These are phyloP conservation scores for Parachaetomium inaequale DNA, from an alignment of 495 filamentous ascomycete species.

Conservation along the genomic window DNA sequence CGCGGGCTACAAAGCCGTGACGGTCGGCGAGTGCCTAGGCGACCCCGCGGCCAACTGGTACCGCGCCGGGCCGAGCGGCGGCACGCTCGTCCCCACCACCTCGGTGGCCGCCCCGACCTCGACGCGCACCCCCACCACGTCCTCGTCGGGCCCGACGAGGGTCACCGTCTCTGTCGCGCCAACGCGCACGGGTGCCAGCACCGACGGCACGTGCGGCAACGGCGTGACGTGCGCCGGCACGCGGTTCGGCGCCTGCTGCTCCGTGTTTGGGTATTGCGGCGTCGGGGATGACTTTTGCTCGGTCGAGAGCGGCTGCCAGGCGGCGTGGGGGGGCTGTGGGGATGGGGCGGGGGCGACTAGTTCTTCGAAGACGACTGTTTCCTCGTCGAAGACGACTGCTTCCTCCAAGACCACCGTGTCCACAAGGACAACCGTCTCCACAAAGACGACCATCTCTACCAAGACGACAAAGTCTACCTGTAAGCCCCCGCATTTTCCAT, in stretches of 20 bases:
- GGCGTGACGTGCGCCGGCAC: slow-evolving; percentile 43
- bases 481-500: neutral
- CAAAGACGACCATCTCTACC: neutral
- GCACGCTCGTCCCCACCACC: neutral
- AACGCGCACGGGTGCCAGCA: slow-evolving; percentile 11
- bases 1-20: slow-evolving; percentile 63
- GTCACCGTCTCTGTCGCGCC: slow-evolving; percentile 11
- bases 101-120: neutral
- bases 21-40: slow-evolving; percentile 70
- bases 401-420: neutral
- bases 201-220: slow-evolving; percentile 42
- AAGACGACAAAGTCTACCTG: slow-evolving; percentile 2
- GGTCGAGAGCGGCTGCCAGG: slow-evolving; percentile 36
- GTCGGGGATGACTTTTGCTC: slow-evolving; percentile 38
- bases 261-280: slow-evolving; percentile 38
- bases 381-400: neutral
- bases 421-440: neutral
- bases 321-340: slow-evolving; percentile 36
- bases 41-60: slow-evolving; percentile 73
- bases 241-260: slow-evolving; percentile 42
- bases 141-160: slow-evolving; percentile 5
- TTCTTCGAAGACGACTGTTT: neutral
- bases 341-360: neutral
- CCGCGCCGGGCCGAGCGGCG: slow-evolving; percentile 31
- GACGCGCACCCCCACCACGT: slow-evolving; percentile 4